Conservation (phyloP, 345 rosid genomes). For the Eucalyptus polybractea region DNA sequence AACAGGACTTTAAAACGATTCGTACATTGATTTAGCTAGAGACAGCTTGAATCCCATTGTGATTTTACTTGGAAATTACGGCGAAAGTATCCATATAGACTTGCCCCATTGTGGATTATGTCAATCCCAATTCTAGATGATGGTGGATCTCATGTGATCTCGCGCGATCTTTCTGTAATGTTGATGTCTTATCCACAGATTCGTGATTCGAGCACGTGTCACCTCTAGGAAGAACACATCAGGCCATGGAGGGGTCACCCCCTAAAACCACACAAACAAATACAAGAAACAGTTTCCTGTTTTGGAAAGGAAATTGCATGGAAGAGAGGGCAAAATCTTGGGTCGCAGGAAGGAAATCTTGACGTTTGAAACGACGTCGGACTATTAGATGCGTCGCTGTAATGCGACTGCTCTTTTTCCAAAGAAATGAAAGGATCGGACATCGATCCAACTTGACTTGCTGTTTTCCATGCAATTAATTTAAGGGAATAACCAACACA, state of each 20-base stretch:
- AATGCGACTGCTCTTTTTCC: not conserved
- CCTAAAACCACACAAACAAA: not conserved
- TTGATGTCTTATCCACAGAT: fast-evolving
- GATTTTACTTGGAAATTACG: not conserved
- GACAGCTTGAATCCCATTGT: not conserved
- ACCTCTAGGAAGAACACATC: not conserved
- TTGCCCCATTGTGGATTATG: fast-evolving
- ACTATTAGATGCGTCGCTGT: not conserved
- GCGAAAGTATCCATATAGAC: not conserved
- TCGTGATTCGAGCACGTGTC: not conserved
- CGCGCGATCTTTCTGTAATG: not conserved
- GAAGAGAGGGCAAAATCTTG: not conserved
- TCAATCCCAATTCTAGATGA: not conserved
- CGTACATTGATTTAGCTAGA: not conserved
- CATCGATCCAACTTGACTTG: not conserved
- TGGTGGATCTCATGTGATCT: not conserved
- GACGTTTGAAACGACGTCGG: not conserved
- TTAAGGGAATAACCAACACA: not conserved
- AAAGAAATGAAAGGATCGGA: not conserved
- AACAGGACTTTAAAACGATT: not conserved
- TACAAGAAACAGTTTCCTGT: not conserved
- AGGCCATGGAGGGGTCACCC: not conserved
- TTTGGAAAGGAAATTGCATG: constrained; percentile 1
- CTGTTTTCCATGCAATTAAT: not conserved
- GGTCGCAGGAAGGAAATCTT: not conserved